Percentiles rank a stretch among this genome's conserved stretches.
Conservation (phyloP, 495 filamentous ascomycete species). For the Talaromyces wortmannii region DNA sequence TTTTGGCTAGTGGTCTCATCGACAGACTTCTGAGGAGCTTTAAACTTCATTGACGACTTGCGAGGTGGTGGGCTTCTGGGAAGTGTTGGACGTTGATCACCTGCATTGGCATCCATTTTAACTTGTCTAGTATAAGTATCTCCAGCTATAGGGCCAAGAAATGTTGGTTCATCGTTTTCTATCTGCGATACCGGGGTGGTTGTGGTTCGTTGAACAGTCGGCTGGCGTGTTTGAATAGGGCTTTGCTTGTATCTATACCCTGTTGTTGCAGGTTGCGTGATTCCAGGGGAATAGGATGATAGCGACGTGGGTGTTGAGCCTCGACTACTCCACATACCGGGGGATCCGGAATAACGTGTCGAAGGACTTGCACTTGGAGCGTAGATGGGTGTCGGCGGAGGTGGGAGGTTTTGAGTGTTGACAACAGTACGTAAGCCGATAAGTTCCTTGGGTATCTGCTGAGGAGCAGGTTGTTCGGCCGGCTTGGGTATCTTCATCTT, state of each 20-base stretch:
- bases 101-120: conserved; percentile 19
- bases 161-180: conserved; percentile 46
- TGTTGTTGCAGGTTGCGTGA: conserved; percentile 54
- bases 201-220: conserved; percentile 45
- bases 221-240: conserved; percentile 59
- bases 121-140: conserved; percentile 3
- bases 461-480: conserved; percentile 11
- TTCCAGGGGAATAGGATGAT: conserved; percentile 89
- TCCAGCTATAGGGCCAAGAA: conserved; percentile 8
- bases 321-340: conserved; percentile 77
- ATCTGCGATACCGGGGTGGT: conserved; percentile 54
- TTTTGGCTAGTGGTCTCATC: background rate
- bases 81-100: conserved; percentile 24
- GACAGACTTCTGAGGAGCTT: background rate
- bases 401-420: conserved; percentile 54
- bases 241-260: conserved; percentile 54
- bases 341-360: conserved; percentile 90
- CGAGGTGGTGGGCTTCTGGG: conserved; percentile 57
- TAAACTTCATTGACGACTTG: conserved; percentile 53
- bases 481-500: conserved; percentile 6
- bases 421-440: conserved; percentile 37
- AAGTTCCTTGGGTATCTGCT: conserved; percentile 29
- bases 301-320: conserved; percentile 93
- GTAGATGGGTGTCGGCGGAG: conserved; percentile 58
- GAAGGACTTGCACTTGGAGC: conserved; percentile 78